These are phyloP conservation scores for Phytophthora lateralis DNA, from an alignment of 352 stramenopile species.

Conservation along the genomic window DNA sequence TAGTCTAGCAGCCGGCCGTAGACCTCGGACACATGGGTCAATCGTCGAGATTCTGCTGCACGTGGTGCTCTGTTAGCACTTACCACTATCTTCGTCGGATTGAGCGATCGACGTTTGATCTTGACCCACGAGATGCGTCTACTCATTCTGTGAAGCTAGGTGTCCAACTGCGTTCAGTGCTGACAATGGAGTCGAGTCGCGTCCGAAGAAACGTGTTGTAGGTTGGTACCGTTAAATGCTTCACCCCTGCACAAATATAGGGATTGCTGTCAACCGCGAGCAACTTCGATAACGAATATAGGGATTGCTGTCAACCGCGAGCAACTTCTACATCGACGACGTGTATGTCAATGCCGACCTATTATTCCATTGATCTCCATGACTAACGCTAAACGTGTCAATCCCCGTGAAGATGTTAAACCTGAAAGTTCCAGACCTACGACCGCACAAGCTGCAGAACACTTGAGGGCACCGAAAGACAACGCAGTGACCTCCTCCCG, in stretches of 20 bases:
- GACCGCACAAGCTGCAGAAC: neutral
- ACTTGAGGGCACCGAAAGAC: constrained; percentile 1
- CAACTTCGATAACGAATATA: constrained; percentile 18
- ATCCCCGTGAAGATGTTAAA: constrained; percentile 10
- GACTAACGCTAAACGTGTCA: constrained; percentile 6
- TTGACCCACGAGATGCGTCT: constrained; percentile 25
- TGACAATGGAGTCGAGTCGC: neutral
- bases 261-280: neutral
- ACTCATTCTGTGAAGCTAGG: constrained; percentile 10
- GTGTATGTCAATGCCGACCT: constrained; percentile 14
- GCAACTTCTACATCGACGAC: neutral
- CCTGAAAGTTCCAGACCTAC: constrained; percentile 7
- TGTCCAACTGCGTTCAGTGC: neutral
- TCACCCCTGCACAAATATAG: constrained; percentile 14
- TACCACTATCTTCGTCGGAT: constrained; percentile 29
- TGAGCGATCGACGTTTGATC: constrained; percentile 22
- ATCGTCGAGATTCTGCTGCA: neutral
- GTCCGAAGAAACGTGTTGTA: constrained; percentile 3
- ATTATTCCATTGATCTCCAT: constrained; percentile 13
- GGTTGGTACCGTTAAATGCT: neutral
- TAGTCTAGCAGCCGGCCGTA: constrained; percentile 30
- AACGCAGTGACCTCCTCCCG: neutral
- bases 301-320: neutral
- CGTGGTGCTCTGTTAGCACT: neutral
- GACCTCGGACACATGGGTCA: constrained; percentile 17